phyloP scores from a whole-genome alignment of 768 basidiomycete genomes.

The Collybia sordida region DNA sequence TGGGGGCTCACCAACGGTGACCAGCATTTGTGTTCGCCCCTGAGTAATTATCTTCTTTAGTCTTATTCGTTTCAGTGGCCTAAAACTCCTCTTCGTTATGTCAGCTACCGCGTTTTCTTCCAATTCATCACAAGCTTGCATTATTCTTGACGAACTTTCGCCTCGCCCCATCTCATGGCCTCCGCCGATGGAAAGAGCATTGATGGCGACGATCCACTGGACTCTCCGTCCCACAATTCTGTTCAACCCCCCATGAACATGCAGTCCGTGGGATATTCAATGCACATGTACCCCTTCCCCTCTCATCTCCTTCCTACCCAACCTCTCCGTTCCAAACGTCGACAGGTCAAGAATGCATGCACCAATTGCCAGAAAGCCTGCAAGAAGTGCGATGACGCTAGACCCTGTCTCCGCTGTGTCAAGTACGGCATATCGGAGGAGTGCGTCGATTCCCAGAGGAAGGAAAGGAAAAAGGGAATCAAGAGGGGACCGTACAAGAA shows the following conservation, averaged over 20 bases:
- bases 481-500: constrained; percentile 93
- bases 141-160: constrained; percentile 3
- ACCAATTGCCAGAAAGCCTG: constrained; percentile 90
- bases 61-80: constrained; percentile 13
- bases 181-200: constrained; percentile 29
- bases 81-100: constrained; percentile 18
- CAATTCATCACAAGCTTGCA: not conserved
- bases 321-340: constrained; percentile 69
- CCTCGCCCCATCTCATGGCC: constrained; percentile 27
- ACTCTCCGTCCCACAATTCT: constrained; percentile 31
- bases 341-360: constrained; percentile 90
- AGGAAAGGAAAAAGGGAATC: constrained; percentile 87
- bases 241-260: constrained; percentile 32
- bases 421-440: constrained; percentile 87
- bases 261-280: constrained; percentile 51
- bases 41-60: constrained; percentile 11
- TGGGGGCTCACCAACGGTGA: constrained; percentile 3
- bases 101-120: constrained; percentile 16
- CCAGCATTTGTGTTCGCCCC: not conserved
- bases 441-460: constrained; percentile 88
- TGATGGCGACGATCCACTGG: constrained; percentile 32
- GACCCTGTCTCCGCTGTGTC: constrained; percentile 91
- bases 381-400: constrained; percentile 90
- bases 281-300: constrained; percentile 74
- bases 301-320: constrained; percentile 43